Conservation (phyloP, 1,284 basidiomycete genomes). For the Erythrobasidium hasegawianum region DNA sequence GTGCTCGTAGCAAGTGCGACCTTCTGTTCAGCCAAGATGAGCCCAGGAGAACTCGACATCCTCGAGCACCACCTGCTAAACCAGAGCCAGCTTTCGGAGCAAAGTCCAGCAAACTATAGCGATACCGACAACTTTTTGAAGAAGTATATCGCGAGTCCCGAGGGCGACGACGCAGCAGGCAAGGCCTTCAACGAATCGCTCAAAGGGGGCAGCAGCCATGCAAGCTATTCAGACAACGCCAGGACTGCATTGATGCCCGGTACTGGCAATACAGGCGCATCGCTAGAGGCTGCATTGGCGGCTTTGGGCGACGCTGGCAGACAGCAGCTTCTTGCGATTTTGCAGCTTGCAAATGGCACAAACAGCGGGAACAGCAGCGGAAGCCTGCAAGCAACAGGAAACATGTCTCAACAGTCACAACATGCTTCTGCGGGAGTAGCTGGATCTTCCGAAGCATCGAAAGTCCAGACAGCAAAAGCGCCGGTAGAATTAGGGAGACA, state of each 20-base stretch:
- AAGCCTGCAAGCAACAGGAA: background rate
- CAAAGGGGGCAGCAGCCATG: slow-evolving; percentile 7
- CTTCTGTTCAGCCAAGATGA: too few relatives aligned
- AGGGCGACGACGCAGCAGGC: background rate
- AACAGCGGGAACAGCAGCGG: slow-evolving; percentile 9
- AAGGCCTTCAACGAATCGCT: background rate
- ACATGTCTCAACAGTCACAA: background rate
- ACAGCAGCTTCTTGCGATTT: slow-evolving; percentile 29
- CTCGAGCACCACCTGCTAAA: too few relatives aligned
- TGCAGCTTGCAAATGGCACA: slow-evolving; percentile 24
- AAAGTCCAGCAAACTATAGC: too few relatives aligned
- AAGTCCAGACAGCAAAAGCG: background rate
- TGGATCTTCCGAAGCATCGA: background rate
- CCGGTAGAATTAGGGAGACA: slow-evolving; percentile 3
- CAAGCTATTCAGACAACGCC: background rate
- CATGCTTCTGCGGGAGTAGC: background rate
- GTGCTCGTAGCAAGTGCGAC: too few relatives aligned
- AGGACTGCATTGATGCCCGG: too few relatives aligned
- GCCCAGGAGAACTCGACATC: too few relatives aligned
- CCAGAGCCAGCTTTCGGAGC: too few relatives aligned
- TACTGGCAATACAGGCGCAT: too few relatives aligned
- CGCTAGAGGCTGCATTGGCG: slow-evolving; percentile 24
- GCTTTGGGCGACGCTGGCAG: slow-evolving; percentile 29
- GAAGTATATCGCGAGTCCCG: slow-evolving; percentile 14
- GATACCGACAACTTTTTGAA: slow-evolving; percentile 16